Evolutionary conservation across 2,329 filamentous ascomycete genomes (phyloP), one percentile per base, ranked within the genome.

Genomic region (Aspergillus sp.): DNA sequence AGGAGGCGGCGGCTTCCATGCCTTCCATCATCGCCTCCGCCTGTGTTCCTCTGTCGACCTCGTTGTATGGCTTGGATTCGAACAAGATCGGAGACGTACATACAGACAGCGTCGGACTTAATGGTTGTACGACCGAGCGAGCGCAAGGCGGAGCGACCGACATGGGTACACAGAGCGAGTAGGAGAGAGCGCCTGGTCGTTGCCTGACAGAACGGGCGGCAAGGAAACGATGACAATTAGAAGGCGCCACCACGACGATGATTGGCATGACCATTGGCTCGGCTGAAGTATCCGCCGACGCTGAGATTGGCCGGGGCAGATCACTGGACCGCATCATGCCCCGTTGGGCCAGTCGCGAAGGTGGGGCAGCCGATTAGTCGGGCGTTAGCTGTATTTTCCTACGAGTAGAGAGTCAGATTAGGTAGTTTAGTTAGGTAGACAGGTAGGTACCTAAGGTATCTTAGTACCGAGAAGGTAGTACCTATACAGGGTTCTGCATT

Each of bases 241-340:
- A 40, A 16, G 19, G 45, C 52, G 50, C 56, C 56, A 60, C 49
- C n/a, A 19, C 22, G 16, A 17, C 13, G 16, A n/a, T 48, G 19
- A 59, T 60, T 61, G 57, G 55, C 14, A 7, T 33, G 19, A 20
- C 22, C 41, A 52, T 47, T 57, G 50, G 54, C 9, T 32, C 42
- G 54, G 51, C 38, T 56, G 38, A 52, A 45, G 52, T 59, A 50
- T 53, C 56, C 59, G 42, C 42, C 14, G 4, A 20, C 24, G 32
- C 38, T 51, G 36, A 33, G n/a, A 53, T 19, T 52, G 49, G 49
- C 44, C 45, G 20, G 26, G 54, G 57, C 47, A 56, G 55, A 60
- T 58, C 55, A 54, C 49, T 47, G 46, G 43, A 20, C 43, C 45
- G 8, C 26, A 30, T 30, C 26, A 30, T 9, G 26, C 26, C 10